phyloP scores from a whole-genome alignment of 148 eudicot species.

The Bassia scoparia region DNA sequence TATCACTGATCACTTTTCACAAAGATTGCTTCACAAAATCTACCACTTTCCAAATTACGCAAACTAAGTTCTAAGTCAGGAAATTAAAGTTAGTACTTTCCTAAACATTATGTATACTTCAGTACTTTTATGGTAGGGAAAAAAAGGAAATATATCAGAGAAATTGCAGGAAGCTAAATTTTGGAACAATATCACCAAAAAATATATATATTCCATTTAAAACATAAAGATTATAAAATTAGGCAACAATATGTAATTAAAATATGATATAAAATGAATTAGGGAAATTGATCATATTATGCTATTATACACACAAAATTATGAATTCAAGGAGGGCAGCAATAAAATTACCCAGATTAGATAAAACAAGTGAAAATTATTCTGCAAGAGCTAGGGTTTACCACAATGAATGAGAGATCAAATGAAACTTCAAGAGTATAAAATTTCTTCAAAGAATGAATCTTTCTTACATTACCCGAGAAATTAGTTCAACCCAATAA shows the following conservation, averaged over 20 bases:
- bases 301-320: too few species aligned
- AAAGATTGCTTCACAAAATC: not conserved
- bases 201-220: not conserved
- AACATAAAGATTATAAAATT: not conserved
- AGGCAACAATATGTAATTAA: not conserved
- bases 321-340: not conserved
- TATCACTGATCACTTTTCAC: not conserved
- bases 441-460: not conserved
- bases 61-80: too few species aligned
- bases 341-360: not conserved
- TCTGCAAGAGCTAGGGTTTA: conserved; percentile 24
- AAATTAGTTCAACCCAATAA: conserved; percentile 15
- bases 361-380: not conserved
- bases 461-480: not conserved
- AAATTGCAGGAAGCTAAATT: not conserved
- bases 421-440: not conserved
- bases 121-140: not conserved
- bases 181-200: not conserved
- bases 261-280: not conserved
- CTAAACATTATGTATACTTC: not conserved
- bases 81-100: too few species aligned
- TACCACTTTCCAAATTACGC: not conserved
- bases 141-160: conserved; percentile 4
- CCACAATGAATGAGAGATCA: conserved; percentile 1
- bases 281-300: not conserved